Conservation (phyloP, 2,329 filamentous ascomycete species). For the Dendrostoma leiphaemia region DNA sequence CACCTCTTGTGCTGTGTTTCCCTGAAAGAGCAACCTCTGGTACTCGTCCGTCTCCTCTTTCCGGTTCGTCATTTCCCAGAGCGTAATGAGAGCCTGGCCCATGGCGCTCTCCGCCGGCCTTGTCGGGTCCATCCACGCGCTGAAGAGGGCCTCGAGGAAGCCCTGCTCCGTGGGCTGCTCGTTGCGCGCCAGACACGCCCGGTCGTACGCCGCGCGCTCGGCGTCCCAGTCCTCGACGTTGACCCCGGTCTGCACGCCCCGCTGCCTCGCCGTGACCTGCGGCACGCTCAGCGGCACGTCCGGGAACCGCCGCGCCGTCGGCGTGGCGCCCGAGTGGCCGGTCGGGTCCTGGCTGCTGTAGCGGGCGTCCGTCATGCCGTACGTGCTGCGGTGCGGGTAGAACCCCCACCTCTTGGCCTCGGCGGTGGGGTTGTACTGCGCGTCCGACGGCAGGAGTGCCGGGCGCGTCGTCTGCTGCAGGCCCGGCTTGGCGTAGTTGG, state of each 20-base stretch:
- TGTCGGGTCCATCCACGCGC: background rate
- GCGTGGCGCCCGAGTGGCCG: slow-evolving; percentile 6
- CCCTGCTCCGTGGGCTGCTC: background rate
- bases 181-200: background rate
- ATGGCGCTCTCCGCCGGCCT: background rate
- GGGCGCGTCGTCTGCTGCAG: slow-evolving; percentile 4
- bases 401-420: slow-evolving; percentile 13
- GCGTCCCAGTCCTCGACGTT: background rate
- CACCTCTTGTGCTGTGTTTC: slow-evolving; percentile 11
- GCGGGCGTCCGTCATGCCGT: background rate
- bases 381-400: background rate
- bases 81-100: background rate
- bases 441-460: slow-evolving; percentile 4
- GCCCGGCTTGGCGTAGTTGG: background rate
- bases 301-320: background rate
- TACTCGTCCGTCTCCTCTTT: slow-evolving; percentile 6
- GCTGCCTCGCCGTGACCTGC: background rate
- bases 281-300: background rate
- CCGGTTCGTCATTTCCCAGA: background rate
- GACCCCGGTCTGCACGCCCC: background rate
- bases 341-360: background rate
- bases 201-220: background rate
- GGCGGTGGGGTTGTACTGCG: background rate
- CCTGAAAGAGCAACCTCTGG: slow-evolving; percentile 11
- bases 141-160: background rate